Conservation (phyloP, 805 yeast species). For the Candida hungchunana region DNA sequence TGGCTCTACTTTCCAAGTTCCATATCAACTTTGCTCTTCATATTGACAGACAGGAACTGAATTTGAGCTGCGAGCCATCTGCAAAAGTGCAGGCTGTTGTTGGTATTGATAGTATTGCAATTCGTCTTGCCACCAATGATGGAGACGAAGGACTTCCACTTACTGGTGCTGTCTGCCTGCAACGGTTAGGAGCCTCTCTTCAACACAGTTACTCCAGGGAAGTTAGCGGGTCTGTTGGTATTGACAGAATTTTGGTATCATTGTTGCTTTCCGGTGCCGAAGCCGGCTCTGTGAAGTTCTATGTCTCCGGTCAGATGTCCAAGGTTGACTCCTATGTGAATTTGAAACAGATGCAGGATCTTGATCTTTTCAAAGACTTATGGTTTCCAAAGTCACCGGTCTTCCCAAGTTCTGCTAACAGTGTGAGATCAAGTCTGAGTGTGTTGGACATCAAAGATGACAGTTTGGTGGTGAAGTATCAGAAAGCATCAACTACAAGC, state of each 20-base stretch:
- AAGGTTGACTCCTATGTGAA: conserved; percentile 63
- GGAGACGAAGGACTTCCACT: conserved; percentile 37
- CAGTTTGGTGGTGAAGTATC: conserved; percentile 40
- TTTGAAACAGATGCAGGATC: conserved; percentile 81
- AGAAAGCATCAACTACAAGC: conserved; percentile 54
- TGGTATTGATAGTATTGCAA: conserved; percentile 61
- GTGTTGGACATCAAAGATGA: conserved; percentile 6
- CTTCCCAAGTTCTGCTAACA: conserved; percentile 4
- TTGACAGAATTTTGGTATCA: conserved; percentile 44
- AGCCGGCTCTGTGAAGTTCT: conserved; percentile 35
- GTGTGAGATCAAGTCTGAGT: conserved; percentile 22
- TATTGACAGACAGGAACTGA: conserved; percentile 68
- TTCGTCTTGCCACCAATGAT: conserved; percentile 51
- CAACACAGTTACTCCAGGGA: conserved; percentile 92
- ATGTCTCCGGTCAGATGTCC: conserved; percentile 48
- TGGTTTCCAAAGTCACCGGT: conserved; percentile 52
- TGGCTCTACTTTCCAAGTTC: conserved; percentile 45
- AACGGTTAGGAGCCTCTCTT: conserved; percentile 61
- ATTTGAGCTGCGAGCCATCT: conserved; percentile 87
- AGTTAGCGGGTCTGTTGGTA: conserved; percentile 64
- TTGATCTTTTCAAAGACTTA: conserved; percentile 75
- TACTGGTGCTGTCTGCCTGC: conserved; percentile 43
- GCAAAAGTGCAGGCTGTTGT: conserved; percentile 89
- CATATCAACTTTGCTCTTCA: conserved; percentile 60
- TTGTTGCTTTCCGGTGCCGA: conserved; percentile 44